These are phyloP conservation scores for Clathrus columnatus DNA, from an alignment of 768 basidiomycete genomes.

Conservation along the genomic window DNA sequence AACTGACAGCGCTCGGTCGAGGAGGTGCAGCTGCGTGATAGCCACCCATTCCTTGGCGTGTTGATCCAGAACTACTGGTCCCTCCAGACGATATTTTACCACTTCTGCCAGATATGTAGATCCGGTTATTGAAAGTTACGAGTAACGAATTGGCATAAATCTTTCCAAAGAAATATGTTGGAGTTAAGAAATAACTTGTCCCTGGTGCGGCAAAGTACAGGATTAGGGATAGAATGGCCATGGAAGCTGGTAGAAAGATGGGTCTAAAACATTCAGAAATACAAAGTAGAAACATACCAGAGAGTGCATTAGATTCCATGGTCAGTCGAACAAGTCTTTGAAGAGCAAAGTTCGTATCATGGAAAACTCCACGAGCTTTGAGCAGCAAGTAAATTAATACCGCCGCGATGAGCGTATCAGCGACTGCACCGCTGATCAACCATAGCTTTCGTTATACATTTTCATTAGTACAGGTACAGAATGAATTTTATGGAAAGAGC, in stretches of 20 bases:
- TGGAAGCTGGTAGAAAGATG: neutral
- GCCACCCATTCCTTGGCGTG: no score
- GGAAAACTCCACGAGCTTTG: neutral
- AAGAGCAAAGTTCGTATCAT: constrained; percentile 8
- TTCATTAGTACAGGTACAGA: neutral
- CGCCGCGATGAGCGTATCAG: neutral
- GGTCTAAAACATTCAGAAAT: neutral
- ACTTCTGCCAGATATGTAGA: neutral
- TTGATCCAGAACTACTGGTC: neutral
- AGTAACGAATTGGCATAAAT: neutral
- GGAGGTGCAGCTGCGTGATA: no score
- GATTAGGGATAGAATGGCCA: neutral
- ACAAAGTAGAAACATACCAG: constrained; percentile 1
- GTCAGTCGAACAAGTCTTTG: constrained; percentile 18
- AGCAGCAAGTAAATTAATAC: neutral
- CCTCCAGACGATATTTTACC: neutral
- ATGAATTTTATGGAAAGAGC: neutral
- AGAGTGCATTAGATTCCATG: constrained; percentile 19
- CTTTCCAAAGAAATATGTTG: neutral
- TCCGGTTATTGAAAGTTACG: neutral
- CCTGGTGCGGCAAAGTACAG: neutral
- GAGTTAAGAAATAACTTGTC: neutral
- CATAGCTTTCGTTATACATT: neutral
- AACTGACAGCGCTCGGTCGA: neutral
- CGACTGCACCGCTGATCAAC: neutral